Conservation (phyloP, 2,329 filamentous ascomycete species). For the Coniosporium tulheliwenetii region DNA sequence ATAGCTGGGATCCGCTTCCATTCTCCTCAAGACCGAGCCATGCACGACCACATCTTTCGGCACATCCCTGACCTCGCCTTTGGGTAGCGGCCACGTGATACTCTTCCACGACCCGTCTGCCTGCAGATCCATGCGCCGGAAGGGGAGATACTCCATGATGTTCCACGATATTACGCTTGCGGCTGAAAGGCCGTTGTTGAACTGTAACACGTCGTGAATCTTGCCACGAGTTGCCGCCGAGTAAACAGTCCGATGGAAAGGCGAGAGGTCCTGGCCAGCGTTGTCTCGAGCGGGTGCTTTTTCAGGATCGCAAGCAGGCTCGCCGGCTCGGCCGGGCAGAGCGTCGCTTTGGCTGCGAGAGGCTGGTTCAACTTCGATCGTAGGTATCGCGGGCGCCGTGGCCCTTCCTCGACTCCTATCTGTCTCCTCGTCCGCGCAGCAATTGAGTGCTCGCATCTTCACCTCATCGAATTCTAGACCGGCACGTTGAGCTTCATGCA, state of each 20-base stretch:
- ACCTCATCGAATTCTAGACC: slow-evolving; percentile 55
- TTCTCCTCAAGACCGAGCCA: slow-evolving; percentile 56
- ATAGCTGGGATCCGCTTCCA: slow-evolving; percentile 48
- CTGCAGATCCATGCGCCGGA: slow-evolving; percentile 64
- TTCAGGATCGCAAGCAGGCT: too few relatives aligned
- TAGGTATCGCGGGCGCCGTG: slow-evolving; percentile 9
- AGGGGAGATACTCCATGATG: slow-evolving; percentile 68
- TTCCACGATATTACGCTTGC: slow-evolving; percentile 53
- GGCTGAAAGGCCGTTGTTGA: slow-evolving; percentile 40
- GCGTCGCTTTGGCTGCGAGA: slow-evolving; percentile 6
- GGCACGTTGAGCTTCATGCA: slow-evolving; percentile 46
- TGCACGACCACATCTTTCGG: slow-evolving; percentile 56
- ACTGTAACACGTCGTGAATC: slow-evolving; percentile 59
- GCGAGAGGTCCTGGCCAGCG: not conserved
- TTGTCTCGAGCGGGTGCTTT: too few relatives aligned
- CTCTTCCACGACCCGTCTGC: slow-evolving; percentile 61
- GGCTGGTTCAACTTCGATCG: slow-evolving; percentile 16
- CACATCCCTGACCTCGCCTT: slow-evolving; percentile 64
- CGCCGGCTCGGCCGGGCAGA: too few relatives aligned
- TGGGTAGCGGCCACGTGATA: slow-evolving; percentile 65
- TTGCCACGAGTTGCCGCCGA: slow-evolving; percentile 35
- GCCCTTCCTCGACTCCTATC: slow-evolving; percentile 2
- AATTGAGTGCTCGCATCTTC: slow-evolving; percentile 52
- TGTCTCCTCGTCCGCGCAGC: slow-evolving; percentile 30
- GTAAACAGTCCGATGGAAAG: slow-evolving; percentile 44